Evolutionary conservation across 441 rosid genomes (phyloP).

Genomic region (Syzygium malaccense): DNA sequence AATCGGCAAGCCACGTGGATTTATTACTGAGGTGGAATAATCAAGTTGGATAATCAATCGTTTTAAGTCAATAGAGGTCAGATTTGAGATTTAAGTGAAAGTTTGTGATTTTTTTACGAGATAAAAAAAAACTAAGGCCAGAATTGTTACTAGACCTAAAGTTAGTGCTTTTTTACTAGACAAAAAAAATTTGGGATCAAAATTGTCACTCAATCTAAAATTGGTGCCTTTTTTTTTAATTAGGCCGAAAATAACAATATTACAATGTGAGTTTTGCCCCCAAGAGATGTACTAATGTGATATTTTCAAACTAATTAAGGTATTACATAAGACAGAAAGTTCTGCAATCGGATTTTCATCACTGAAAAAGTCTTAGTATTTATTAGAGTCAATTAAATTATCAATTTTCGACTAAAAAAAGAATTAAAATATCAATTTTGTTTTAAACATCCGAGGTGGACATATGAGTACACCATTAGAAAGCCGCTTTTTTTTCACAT

Average conservation of each 20-base stretch:
- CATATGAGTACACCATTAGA: background rate
- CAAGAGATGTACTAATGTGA: background rate
- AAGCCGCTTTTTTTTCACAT: background rate
- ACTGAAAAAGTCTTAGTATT: fast-evolving
- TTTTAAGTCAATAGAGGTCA: too few relatives aligned
- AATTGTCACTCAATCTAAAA: too few relatives aligned
- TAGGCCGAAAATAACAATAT: background rate
- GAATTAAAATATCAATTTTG: background rate
- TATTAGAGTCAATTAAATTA: background rate
- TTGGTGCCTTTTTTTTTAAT: too few relatives aligned
- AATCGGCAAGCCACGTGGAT: too few relatives aligned
- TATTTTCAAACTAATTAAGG: background rate
- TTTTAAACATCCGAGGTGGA: background rate
- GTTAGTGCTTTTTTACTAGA: too few relatives aligned
- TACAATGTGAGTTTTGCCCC: fast-evolving
- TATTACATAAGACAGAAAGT: fast-evolving
- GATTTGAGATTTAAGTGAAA: too few relatives aligned
- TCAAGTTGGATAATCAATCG: too few relatives aligned
- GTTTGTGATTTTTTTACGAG: too few relatives aligned
- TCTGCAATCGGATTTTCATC: fast-evolving
- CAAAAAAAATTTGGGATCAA: too few relatives aligned
- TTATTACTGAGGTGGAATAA: too few relatives aligned
- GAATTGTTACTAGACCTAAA: too few relatives aligned
- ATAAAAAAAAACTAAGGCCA: too few relatives aligned
- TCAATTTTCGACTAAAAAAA: background rate